These are phyloP conservation scores for Microsporum audouinii DNA, from an alignment of 2,329 filamentous ascomycete species.

Conservation along the genomic window DNA sequence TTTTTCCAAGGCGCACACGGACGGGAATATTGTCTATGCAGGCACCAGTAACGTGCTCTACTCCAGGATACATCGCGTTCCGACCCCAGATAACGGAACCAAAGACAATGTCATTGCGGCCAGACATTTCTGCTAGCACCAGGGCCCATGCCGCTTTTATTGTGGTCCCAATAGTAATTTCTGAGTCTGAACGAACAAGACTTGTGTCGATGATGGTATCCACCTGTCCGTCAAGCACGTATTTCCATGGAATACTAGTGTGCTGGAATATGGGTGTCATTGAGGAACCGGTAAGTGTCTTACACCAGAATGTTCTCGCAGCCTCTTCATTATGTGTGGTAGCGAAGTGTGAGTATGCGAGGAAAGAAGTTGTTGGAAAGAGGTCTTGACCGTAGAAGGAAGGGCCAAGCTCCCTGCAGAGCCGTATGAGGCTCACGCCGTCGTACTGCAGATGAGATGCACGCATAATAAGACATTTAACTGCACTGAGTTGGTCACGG, in stretches of 20 bases:
- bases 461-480: conserved; percentile 40
- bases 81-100: conserved; percentile 36
- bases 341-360: neutral
- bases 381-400: neutral
- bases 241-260: neutral
- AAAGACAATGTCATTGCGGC: conserved; percentile 32
- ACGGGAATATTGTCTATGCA: conserved; percentile 37
- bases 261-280: neutral
- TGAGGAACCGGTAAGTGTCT: neutral
- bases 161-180: neutral
- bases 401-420: neutral
- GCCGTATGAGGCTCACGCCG: conserved; percentile 47
- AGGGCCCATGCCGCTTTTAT: conserved; percentile 10
- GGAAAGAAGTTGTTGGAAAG: neutral
- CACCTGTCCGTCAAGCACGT: neutral
- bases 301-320: neutral
- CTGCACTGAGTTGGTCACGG: neutral
- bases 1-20: conserved; percentile 20
- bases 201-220: neutral
- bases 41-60: conserved; percentile 34
- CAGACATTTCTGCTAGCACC: conserved; percentile 7
- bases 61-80: conserved; percentile 27
- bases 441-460: conserved; percentile 55
- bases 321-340: neutral
- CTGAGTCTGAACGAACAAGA: neutral